Evolutionary conservation across 768 basidiomycete species (phyloP), one percentile per base, ranked within the genome.

Genomic region (Boletus pseudopeckii): DNA sequence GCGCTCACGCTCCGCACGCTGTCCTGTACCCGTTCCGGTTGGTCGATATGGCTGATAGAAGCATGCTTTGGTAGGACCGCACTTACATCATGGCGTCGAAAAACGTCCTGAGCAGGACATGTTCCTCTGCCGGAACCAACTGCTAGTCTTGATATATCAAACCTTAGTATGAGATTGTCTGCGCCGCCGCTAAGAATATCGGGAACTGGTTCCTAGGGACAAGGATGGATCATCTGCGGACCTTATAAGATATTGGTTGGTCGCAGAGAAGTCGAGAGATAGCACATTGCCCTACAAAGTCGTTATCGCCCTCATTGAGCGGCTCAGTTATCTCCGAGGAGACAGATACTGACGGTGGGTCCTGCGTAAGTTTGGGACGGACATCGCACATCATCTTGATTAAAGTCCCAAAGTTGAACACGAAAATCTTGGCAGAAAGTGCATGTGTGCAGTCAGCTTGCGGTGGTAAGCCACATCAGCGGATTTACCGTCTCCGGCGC

Each of bases 191-290:
- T 86, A 53, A 26, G 43, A 50, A 61, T 13, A 36, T 53, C 48
- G 17, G 46, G 36, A 49, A 44, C 48, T 5, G 6, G 50, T 50
- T 52, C 52, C 38, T 55, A 53, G 38, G 46, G 39, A 50, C 48
- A 33, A 58, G 64, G 52, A 58, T 18, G 47, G 51, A 30, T 58
- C 60, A 45, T 22, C 42, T 30, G 74, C 86, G 65, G 55, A 89
- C 88, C 83, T 82, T 64, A 80, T 81, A 39, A 90, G 64, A 62
- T 77, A 83, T 48, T 76, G 77, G 61, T 85, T 86, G 20, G 76
- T 75, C 0, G 84, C 77, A 7, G 88, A 89, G 71, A 91, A 90
- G 44, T 80, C 80, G 30, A 91, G 72, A 17, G 80, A 77, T 66
- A 92, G 83, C 34, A 90, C 79, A 59, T 89, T 90, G 39, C 76